Base-by-base conservation (phyloP, 2,329 filamentous ascomycete genomes). In the Rutstroemia sp. region DNA sequence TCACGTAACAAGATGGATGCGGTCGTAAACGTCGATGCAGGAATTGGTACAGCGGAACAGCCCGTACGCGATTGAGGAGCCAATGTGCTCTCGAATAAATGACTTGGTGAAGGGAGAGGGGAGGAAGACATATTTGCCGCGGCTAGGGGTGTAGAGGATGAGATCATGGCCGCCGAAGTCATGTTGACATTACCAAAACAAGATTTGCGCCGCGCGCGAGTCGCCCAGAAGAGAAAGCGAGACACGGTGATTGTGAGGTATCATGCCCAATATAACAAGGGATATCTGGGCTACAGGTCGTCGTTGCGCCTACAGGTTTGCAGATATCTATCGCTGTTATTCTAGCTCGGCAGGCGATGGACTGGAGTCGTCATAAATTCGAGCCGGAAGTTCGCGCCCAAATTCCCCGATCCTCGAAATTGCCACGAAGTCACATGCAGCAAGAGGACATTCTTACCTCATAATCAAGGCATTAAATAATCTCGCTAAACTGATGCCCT, bases 21-120 rank as follows among this genome's bases (percentile, higher is more conserved):
- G 58, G 70, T 77, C 2, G 73, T 73, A 53, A 79, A 79, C 0
- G 70, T 68, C 10, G 63, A 65, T 16, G 65, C 59, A 4, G 75
- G 71, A 38, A 76, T 71, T 4, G 72, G 62, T 1, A 69, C 61
- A 3, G 70, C 69, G 58, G 70, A 69, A 59, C 67, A 75, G 5
- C 72, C 74, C 42, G 67, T 73, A 42, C 66, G 66, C 9, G 74
- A 58, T 47, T 21, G 18, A 1, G 70, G 44, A 3, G 72, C 61
- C 38, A 59, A 66, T 53, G 73, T 75, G 2, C 21, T 18, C 12
- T 72, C 70, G 1, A 79, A 61, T 9, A 83, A 66, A 2, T 82
- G 74, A 39, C 72, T 71, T 0, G 83, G 67, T 0, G 79, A 74
- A 3, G 81, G 81, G 2, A 73, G 73, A 61, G 58, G 69, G 62